Conservation (phyloP, 257 asterid genomes). For the Ligustrum vulgare region DNA sequence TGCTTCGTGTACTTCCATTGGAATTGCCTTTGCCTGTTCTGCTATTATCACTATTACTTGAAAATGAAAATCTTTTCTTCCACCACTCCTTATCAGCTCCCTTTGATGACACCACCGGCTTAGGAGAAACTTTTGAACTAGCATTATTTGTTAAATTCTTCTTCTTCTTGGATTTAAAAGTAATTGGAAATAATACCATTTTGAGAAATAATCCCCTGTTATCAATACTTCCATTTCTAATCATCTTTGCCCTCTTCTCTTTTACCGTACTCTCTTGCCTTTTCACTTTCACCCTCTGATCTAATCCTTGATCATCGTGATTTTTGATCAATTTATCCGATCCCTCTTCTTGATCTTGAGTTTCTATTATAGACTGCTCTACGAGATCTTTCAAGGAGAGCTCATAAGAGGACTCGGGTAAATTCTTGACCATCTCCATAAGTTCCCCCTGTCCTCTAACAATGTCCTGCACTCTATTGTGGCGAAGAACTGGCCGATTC, state of each 20-base stretch:
- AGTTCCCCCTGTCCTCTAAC: constrained; percentile 75
- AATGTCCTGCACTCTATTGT: constrained; percentile 53
- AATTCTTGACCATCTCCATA: constrained; percentile 79
- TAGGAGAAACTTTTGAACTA: constrained; percentile 49
- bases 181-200: constrained; percentile 59
- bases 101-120: constrained; percentile 41
- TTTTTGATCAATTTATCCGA: constrained; percentile 6
- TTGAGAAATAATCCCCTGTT: constrained; percentile 57
- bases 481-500: constrained; percentile 30
- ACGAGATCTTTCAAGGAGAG: constrained; percentile 72
- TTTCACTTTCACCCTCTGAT: constrained; percentile 29
- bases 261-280: constrained; percentile 38
- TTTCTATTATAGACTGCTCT: constrained; percentile 36
- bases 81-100: constrained; percentile 68
- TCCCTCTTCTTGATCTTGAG: constrained; percentile 20
- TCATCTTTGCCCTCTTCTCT: constrained; percentile 20
- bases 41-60: constrained; percentile 58
- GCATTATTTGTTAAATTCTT: constrained; percentile 18
- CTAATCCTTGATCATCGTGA: constrained; percentile 14
- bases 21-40: constrained; percentile 29
- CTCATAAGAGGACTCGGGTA: constrained; percentile 75
- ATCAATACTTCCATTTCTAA: constrained; percentile 44
- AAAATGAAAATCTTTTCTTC: constrained; percentile 60
- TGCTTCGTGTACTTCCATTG: constrained; percentile 31
- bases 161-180: constrained; percentile 42